phyloP scores from a whole-genome alignment of 768 basidiomycete species.

The Galerina sulciceps region DNA sequence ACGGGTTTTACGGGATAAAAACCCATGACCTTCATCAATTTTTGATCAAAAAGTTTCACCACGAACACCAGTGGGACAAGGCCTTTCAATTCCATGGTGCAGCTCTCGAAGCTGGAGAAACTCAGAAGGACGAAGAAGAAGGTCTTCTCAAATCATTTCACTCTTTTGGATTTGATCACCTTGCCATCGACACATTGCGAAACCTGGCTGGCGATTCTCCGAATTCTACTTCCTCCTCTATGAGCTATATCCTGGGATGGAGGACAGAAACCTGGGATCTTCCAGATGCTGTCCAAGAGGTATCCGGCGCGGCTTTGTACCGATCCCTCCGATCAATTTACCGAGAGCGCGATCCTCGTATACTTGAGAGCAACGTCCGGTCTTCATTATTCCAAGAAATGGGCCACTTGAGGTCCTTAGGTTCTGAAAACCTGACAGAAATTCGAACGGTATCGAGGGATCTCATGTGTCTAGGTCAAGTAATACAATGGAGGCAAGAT shows the following conservation, averaged over 20 bases:
- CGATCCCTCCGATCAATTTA: constrained; percentile 81
- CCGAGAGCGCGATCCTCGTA: constrained; percentile 64
- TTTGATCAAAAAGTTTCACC: constrained; percentile 84
- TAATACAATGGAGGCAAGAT: constrained; percentile 62
- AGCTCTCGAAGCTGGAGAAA: constrained; percentile 64
- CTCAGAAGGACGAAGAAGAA: constrained; percentile 47
- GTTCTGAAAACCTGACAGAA: constrained; percentile 80
- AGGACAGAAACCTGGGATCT: constrained; percentile 95
- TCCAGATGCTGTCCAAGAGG: constrained; percentile 58
- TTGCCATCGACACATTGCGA: constrained; percentile 77
- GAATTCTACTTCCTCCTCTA: constrained; percentile 39
- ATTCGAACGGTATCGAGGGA: constrained; percentile 71
- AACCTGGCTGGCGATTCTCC: constrained; percentile 33
- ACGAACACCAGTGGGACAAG: constrained; percentile 92
- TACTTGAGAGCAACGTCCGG: constrained; percentile 54
- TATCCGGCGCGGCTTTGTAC: constrained; percentile 69
- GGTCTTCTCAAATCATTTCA: constrained; percentile 84
- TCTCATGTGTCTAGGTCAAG: constrained; percentile 82
- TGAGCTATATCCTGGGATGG: constrained; percentile 89
- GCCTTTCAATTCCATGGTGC: constrained; percentile 93
- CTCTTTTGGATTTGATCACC: constrained; percentile 85
- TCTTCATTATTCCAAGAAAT: constrained; percentile 62
- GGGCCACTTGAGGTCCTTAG: constrained; percentile 62
- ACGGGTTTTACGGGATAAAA: constrained; percentile 95
- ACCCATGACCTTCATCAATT: constrained; percentile 78